These are phyloP conservation scores for Penicillium chermesinum DNA, from an alignment of 495 filamentous ascomycete species.

Conservation along the genomic window DNA sequence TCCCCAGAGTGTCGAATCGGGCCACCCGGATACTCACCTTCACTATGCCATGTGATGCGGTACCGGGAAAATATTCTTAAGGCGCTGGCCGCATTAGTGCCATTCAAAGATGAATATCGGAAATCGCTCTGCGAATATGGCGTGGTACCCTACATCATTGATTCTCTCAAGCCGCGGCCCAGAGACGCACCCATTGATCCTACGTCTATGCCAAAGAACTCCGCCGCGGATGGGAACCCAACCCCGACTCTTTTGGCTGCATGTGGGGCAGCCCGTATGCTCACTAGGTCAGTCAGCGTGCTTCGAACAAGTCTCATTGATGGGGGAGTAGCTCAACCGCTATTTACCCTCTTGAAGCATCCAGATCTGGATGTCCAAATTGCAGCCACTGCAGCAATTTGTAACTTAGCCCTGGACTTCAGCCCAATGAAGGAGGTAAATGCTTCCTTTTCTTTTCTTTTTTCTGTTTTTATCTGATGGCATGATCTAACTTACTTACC, in stretches of 20 bases:
- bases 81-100: conserved; percentile 70
- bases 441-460: conserved; percentile 9
- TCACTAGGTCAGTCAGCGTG: conserved; percentile 78
- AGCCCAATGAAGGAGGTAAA: conserved; percentile 85
- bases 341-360: conserved; percentile 73
- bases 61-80: conserved; percentile 73
- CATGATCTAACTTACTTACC: conserved; percentile 17
- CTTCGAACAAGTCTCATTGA: conserved; percentile 84
- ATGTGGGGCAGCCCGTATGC: conserved; percentile 67
- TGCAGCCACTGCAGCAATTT: conserved; percentile 73
- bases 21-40: conserved; percentile 54
- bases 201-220: conserved; percentile 30
- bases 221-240: conserved; percentile 42
- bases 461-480: not conserved
- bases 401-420: conserved; percentile 78
- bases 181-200: conserved; percentile 25
- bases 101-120: conserved; percentile 77
- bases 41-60: conserved; percentile 66
- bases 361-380: conserved; percentile 76
- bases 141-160: conserved; percentile 72
- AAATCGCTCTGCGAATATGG: conserved; percentile 79
- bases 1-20: conserved; percentile 46
- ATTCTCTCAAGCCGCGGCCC: conserved; percentile 65
- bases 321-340: conserved; percentile 68
- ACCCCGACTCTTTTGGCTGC: conserved; percentile 75